These are phyloP conservation scores for Boletellus ananas DNA, from an alignment of 768 basidiomycete genomes.

Conservation along the genomic window DNA sequence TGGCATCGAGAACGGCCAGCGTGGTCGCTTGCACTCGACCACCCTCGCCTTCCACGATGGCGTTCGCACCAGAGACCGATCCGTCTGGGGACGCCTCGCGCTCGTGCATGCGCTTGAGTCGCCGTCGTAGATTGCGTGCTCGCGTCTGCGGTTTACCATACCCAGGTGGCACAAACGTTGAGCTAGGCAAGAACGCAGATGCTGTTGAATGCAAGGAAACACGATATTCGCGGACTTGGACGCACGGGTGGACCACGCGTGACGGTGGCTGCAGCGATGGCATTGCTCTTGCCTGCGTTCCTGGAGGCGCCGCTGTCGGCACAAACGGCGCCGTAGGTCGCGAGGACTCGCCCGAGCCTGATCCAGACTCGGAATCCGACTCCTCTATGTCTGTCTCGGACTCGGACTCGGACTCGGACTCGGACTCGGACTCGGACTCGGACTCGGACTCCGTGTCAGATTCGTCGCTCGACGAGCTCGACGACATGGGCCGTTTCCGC, in stretches of 20 bases:
- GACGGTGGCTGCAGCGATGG: slow-evolving; percentile 3
- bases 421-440: slow-evolving; percentile 15
- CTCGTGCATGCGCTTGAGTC: slow-evolving; percentile 40
- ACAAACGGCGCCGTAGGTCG: background rate
- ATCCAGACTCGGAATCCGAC: slow-evolving; percentile 17
- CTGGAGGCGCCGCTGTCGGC: slow-evolving; percentile 6
- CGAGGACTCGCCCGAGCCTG: slow-evolving; percentile 9
- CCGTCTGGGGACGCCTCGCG: slow-evolving; percentile 19
- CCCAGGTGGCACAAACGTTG: slow-evolving; percentile 48
- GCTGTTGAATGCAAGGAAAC: background rate
- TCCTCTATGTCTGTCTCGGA: slow-evolving; percentile 16
- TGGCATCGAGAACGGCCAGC: slow-evolving; percentile 7
- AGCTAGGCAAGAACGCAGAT: slow-evolving; percentile 5
- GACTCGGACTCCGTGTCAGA: slow-evolving; percentile 5
- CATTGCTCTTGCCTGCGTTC: slow-evolving; percentile 12
- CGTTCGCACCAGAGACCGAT: slow-evolving; percentile 41
- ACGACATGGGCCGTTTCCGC: slow-evolving; percentile 24
- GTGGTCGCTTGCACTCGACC: background rate
- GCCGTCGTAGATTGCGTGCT: slow-evolving; percentile 54
- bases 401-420: slow-evolving; percentile 30
- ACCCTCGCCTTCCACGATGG: slow-evolving; percentile 17
- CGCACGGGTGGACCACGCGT: slow-evolving; percentile 1
- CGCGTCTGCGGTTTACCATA: slow-evolving; percentile 56
- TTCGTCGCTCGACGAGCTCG: slow-evolving; percentile 16
- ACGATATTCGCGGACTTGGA: background rate